These are phyloP conservation scores for Eucalyptus polybractea DNA, from an alignment of 345 rosid genomes.

Conservation along the genomic window DNA sequence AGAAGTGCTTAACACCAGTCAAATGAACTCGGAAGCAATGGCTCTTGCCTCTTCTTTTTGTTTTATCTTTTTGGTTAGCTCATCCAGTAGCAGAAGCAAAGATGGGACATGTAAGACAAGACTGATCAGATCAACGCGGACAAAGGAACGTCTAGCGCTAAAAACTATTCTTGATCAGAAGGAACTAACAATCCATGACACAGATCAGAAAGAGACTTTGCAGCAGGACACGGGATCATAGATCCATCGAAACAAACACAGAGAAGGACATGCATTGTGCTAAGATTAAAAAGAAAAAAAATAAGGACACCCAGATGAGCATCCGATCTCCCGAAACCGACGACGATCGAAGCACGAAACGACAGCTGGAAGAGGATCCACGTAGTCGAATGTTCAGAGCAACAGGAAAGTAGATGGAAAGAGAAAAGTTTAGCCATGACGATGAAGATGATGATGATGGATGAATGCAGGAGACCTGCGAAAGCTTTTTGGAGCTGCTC, in stretches of 20 bases:
- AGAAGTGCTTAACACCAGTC: background rate
- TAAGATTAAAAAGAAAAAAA: background rate
- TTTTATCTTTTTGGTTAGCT: background rate
- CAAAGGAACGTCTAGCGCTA: background rate
- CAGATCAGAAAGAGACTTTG: background rate
- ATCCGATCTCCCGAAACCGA: background rate
- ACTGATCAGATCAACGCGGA: background rate
- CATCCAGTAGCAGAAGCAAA: background rate
- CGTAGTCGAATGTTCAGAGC: background rate
- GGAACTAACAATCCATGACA: background rate
- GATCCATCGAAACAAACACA: background rate
- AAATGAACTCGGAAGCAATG: background rate
- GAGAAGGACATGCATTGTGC: background rate
- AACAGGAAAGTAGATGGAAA: background rate
- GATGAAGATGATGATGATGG: background rate
- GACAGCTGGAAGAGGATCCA: background rate
- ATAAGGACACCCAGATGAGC: background rate
- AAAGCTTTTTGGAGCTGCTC: slow-evolving; percentile 87
- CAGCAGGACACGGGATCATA: background rate
- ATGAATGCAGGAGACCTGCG: slow-evolving; percentile 35
- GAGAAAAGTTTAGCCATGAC: background rate
- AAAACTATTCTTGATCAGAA: background rate
- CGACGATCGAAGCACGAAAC: background rate
- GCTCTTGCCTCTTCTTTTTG: background rate
- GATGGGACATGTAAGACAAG: background rate